Base-by-base conservation (phyloP, 345 rosid species). In the Gossypium ekmanianum region DNA sequence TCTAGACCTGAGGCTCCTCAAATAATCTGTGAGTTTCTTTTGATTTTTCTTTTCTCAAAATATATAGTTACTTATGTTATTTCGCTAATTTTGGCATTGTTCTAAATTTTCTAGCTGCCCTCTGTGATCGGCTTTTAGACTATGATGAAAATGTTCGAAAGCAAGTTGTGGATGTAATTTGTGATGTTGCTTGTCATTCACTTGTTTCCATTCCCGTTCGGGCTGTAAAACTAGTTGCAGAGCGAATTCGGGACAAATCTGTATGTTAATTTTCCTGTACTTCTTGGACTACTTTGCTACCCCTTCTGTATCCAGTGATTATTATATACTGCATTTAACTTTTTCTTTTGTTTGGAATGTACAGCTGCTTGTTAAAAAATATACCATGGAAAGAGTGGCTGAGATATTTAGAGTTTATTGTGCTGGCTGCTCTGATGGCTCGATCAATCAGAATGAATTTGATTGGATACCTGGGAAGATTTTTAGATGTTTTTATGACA, bases 391-490 rank as follows among this genome's bases (percentile, higher is more conserved):
- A 83, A 90, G 92, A 85, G 79, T 95, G 82, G 92, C 88, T 43
- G 98, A 93, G 74, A 79, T 95, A 76, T 88, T 87, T 89, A 86
- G 83, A 80, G 84, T 83, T 47, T 86, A 86, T 88, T 89, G 94
- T 80, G 63, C 67, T 58, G 81, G 75, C 75, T 83, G 84, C 70
- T 75, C 87, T 77, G 89, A 88, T 69, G 85, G 83, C 58, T 85
- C 88, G 75, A 74, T 77, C 66, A 79, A 62, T 78, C 77, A 69
- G 56, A 77, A 84, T 56, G 89, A 87, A 71, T 91, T 81, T 84
- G 94, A 91, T 81, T 95, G 98, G 99, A 90, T 95, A 83, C 99
- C 98, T 80, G 98, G 94, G 82, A 95, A 86, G 89, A 77, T 95
- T 78, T 78, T 95, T 85, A 93, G 93, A 83, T 95, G 99, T 77